Evolutionary conservation across 2,329 filamentous ascomycete genomes (phyloP).

Genomic region (Microsporum canis): DNA sequence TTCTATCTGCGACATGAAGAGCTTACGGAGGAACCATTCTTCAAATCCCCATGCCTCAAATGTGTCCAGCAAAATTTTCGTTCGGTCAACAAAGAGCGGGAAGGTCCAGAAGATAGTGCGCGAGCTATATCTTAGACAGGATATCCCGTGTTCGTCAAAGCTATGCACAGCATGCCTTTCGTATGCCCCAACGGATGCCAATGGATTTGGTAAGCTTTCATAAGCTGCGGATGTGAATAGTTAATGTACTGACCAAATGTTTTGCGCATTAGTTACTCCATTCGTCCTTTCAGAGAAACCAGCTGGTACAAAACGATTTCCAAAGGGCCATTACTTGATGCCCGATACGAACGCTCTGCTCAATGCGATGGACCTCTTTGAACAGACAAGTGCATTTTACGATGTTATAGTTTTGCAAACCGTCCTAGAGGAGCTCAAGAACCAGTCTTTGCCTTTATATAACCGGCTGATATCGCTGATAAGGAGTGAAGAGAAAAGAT

Average conservation of each 20-base stretch:
- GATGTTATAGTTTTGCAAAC: constrained; percentile 96
- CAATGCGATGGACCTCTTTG: constrained; percentile 93
- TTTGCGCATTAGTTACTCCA: constrained; percentile 48
- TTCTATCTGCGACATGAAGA: constrained; percentile 42
- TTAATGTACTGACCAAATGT: not conserved
- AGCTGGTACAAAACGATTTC: constrained; percentile 68
- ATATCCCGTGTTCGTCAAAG: constrained; percentile 93
- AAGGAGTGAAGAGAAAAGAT: constrained; percentile 92
- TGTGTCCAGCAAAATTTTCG: constrained; percentile 90
- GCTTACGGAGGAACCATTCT: constrained; percentile 46
- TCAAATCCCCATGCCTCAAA: constrained; percentile 52
- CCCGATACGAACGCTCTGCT: constrained; percentile 94
- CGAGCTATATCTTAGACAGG: constrained; percentile 88
- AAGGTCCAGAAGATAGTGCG: constrained; percentile 98
- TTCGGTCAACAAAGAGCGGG: constrained; percentile 85
- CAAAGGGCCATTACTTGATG: constrained; percentile 82
- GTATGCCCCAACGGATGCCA: constrained; percentile 65
- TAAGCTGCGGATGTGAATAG: not conserved
- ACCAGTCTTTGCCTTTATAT: constrained; percentile 86
- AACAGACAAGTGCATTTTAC: constrained; percentile 81
- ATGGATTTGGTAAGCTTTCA: constrained; percentile 53
- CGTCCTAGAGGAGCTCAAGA: constrained; percentile 89
- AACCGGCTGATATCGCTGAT: constrained; percentile 83
- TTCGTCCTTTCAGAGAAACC: constrained; percentile 85
- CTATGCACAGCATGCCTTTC: constrained; percentile 68